phyloP scores from a whole-genome alignment of 306 rosid species.

The Dalbergia cultrata region DNA sequence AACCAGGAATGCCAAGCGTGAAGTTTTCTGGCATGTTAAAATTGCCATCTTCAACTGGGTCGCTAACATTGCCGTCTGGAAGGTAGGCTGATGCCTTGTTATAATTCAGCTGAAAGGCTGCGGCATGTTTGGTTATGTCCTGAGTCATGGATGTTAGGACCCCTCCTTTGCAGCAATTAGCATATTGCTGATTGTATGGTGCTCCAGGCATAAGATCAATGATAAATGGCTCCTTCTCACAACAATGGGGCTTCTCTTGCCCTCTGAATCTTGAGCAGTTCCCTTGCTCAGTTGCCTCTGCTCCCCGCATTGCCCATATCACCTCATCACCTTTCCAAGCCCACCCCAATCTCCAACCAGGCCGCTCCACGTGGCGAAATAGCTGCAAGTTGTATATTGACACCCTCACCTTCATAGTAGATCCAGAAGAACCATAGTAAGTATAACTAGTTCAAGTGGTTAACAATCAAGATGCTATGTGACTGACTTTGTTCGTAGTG shows the following conservation, averaged over 20 bases:
- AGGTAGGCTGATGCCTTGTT: conserved; percentile 19
- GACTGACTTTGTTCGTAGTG: too few relatives aligned
- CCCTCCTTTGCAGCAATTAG: conserved; percentile 81
- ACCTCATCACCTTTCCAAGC: conserved; percentile 71
- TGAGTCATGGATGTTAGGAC: conserved; percentile 68
- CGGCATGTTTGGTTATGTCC: conserved; percentile 50
- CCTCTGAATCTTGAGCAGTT: conserved; percentile 67
- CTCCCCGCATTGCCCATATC: conserved; percentile 84
- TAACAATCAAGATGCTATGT: too few relatives aligned
- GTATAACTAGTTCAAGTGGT: too few relatives aligned
- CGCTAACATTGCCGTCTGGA: background rate
- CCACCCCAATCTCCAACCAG: conserved; percentile 83
- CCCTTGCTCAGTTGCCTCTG: conserved; percentile 79
- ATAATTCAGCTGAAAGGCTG: conserved; percentile 66
- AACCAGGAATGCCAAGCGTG: conserved; percentile 75
- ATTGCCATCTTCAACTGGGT: background rate
- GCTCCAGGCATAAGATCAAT: conserved; percentile 76
- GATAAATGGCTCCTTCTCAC: conserved; percentile 63
- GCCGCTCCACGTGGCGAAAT: conserved; percentile 71
- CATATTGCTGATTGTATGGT: conserved; percentile 60
- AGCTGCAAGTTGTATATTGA: conserved; percentile 70
- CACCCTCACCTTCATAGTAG: conserved; percentile 61
- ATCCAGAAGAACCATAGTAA: too few relatives aligned
- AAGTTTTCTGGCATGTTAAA: conserved; percentile 59
- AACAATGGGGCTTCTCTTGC: conserved; percentile 68